phyloP scores from a whole-genome alignment of 495 filamentous ascomycete genomes.

The Paragyromitra xinjiangensis region DNA sequence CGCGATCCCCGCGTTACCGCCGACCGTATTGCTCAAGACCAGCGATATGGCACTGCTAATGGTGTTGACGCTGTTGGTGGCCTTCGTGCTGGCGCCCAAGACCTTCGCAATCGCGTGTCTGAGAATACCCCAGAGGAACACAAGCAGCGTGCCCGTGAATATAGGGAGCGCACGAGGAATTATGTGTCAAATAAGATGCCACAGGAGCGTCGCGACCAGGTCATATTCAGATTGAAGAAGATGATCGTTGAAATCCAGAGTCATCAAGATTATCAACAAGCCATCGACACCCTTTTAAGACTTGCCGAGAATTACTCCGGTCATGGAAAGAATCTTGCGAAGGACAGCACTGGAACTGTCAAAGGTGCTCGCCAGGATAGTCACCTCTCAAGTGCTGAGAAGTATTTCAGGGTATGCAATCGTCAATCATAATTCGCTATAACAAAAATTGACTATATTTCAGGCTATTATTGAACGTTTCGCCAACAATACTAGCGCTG shows the following conservation, averaged over 20 bases:
- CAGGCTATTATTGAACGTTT: conserved; percentile 92
- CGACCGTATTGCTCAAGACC: conserved; percentile 61
- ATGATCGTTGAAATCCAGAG: conserved; percentile 96
- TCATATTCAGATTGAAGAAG: conserved; percentile 94
- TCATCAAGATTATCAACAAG: conserved; percentile 88
- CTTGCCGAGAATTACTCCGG: conserved; percentile 87
- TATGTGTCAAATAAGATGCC: conserved; percentile 87
- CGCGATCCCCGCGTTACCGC: conserved; percentile 65
- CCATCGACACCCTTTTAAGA: conserved; percentile 81
- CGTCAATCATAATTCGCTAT: conserved; percentile 29
- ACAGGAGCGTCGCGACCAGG: conserved; percentile 91
- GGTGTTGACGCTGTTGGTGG: conserved; percentile 68
- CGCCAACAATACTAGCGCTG: conserved; percentile 88
- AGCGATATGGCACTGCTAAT: conserved; percentile 60
- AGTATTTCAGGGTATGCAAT: conserved; percentile 73
- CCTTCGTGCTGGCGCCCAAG: conserved; percentile 62
- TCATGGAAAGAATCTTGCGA: conserved; percentile 71
- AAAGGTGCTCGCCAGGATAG: conserved; percentile 73
- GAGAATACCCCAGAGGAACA: conserved; percentile 70
- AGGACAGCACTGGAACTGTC: conserved; percentile 71
- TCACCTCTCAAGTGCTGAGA: conserved; percentile 73
- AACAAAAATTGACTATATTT: conserved; percentile 62
- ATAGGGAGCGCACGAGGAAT: conserved; percentile 69
- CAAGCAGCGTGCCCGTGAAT: conserved; percentile 67
- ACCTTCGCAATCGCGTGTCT: conserved; percentile 63